Conservation (phyloP, 768 basidiomycete species). For the Tephrocybe rancida region DNA sequence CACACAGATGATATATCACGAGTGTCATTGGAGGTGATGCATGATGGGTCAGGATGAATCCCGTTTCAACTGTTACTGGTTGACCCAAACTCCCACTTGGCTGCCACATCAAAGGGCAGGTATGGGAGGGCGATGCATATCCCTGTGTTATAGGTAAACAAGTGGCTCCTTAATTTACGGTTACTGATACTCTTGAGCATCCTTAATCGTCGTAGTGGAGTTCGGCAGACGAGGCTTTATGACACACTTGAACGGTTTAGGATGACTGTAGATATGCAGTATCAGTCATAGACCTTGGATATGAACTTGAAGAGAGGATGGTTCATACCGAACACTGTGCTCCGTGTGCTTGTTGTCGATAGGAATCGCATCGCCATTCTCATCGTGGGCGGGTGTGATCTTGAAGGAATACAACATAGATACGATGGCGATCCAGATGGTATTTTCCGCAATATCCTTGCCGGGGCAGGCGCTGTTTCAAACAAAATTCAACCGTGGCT, state of each 20-base stretch:
- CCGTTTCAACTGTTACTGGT: too few species aligned
- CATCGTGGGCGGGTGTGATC: not conserved
- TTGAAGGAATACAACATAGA: not conserved
- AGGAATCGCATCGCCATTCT: not conserved
- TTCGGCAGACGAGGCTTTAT: not conserved
- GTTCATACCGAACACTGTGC: constrained; percentile 3
- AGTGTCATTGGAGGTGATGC: too few species aligned
- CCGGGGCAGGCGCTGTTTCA: constrained; percentile 1
- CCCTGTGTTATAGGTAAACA: too few species aligned
- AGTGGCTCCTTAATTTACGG: too few species aligned
- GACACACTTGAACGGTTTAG: constrained; percentile 1
- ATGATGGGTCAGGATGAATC: too few species aligned
- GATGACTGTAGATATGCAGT: not conserved
- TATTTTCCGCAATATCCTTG: constrained; percentile 4
- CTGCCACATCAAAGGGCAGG: too few species aligned
- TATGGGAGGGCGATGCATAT: too few species aligned
- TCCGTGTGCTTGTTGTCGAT: constrained; percentile 1
- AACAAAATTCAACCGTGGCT: not conserved
- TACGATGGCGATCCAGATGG: constrained; percentile 1
- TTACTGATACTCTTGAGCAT: too few species aligned
- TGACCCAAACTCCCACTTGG: too few species aligned
- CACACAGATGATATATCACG: too few species aligned
- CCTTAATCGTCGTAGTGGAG: too few species aligned
- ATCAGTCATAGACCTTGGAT: not conserved
- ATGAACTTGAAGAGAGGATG: too few species aligned